Conservation (phyloP, 2,329 filamentous ascomycete genomes). For the Elsinoe necatrix region DNA sequence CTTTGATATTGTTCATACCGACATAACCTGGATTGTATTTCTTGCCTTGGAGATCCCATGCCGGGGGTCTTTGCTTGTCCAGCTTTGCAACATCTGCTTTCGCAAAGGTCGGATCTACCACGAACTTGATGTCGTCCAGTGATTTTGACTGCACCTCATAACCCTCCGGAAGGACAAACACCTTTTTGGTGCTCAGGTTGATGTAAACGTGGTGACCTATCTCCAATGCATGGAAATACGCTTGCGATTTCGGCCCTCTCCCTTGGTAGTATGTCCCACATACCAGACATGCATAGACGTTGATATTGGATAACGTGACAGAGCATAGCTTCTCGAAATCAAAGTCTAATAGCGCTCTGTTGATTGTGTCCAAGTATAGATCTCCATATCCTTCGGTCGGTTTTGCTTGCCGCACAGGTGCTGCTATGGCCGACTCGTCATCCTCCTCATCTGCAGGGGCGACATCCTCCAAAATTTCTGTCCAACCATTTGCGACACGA, state of each 20-base stretch:
- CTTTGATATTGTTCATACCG: constrained; percentile 99
- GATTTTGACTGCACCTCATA: constrained; percentile 95
- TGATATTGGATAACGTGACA: constrained; percentile 92
- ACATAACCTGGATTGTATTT: constrained; percentile 91
- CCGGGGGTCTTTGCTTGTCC: constrained; percentile 56
- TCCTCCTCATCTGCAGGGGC: constrained; percentile 29
- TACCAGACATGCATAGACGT: constrained; percentile 94
- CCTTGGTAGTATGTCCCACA: constrained; percentile 98
- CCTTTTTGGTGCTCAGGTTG: constrained; percentile 88
- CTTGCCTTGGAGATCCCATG: constrained; percentile 72
- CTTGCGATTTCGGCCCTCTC: constrained; percentile 84
- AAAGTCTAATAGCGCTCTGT: constrained; percentile 87
- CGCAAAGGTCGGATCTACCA: constrained; percentile 81
- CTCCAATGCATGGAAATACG: constrained; percentile 95
- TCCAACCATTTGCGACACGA: constrained; percentile 31
- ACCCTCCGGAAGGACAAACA: constrained; percentile 87
- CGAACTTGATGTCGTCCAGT: constrained; percentile 95
- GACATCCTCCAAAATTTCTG: constrained; percentile 31
- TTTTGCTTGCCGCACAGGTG: constrained; percentile 60
- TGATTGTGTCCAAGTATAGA: constrained; percentile 94
- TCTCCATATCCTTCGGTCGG: constrained; percentile 86
- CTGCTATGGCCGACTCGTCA: constrained; percentile 29
- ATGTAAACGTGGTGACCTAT: constrained; percentile 96
- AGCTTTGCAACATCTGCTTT: constrained; percentile 71
- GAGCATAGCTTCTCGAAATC: constrained; percentile 99